Percentiles rank a stretch among this genome's conserved stretches.
These are phyloP conservation scores for Geosmithia putterillii DNA, from an alignment of 2,329 filamentous ascomycete genomes.

Conservation along the genomic window DNA sequence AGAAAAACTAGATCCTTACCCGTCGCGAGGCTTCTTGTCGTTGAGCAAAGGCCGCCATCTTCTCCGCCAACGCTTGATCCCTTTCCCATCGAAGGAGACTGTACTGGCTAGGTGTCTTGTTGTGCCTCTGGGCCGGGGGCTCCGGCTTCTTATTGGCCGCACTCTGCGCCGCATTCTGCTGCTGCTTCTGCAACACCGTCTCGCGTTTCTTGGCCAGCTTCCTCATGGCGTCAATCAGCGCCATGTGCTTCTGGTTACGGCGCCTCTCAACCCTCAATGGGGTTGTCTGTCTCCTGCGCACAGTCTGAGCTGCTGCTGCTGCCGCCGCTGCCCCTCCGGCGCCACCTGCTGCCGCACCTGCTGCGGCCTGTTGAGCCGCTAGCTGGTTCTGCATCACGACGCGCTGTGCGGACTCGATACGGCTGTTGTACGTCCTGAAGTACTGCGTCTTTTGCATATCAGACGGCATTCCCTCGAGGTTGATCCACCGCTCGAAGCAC, in stretches of 20 bases:
- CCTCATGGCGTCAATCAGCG: constrained; percentile 85
- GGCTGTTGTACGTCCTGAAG: constrained; percentile 60
- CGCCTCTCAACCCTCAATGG: constrained; percentile 79
- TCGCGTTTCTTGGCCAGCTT: constrained; percentile 94
- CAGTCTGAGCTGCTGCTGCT: constrained; percentile 19
- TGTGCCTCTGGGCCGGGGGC: constrained; percentile 35
- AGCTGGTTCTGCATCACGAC: constrained; percentile 42
- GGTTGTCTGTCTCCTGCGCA: constrained; percentile 58
- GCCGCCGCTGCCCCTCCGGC: constrained; percentile 35
- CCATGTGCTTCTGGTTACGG: constrained; percentile 74
- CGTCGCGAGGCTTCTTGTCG: constrained; percentile 48
- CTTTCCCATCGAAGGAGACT: constrained; percentile 80
- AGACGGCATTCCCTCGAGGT: constrained; percentile 75
- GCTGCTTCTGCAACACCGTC: constrained; percentile 72
- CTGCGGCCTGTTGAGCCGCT: constrained; percentile 35
- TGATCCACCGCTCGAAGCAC: constrained; percentile 95
- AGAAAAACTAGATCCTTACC: constrained; percentile 23
- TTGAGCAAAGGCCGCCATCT: constrained; percentile 40
- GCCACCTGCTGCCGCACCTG: constrained; percentile 9
- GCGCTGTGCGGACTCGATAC: constrained; percentile 48
- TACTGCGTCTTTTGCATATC: constrained; percentile 96
- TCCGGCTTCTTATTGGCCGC: constrained; percentile 68
- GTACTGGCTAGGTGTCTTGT: constrained; percentile 79
- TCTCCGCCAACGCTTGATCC: constrained; percentile 55
- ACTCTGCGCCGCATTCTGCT: constrained; percentile 66